Percentiles rank a stretch among this genome's conserved stretches.
phyloP scores from a whole-genome alignment of 805 yeast species.

The Candida adriatica region DNA sequence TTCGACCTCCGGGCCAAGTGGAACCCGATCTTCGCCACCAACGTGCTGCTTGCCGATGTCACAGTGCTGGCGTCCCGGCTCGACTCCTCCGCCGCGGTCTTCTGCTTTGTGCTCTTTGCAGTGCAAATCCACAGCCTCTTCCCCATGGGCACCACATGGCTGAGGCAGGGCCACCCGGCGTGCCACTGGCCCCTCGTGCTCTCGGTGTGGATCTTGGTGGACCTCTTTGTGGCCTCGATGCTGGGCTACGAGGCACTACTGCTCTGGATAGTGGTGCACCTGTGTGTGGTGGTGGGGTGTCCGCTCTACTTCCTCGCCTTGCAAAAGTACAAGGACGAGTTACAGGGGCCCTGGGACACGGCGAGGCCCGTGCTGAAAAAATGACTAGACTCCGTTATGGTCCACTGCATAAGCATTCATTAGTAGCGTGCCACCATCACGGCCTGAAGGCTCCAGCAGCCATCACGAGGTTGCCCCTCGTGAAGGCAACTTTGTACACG shows the following conservation, averaged over 20 bases:
- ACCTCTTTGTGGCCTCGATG: conserved; percentile 28
- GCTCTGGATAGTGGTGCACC: conserved; percentile 45
- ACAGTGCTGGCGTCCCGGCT: conserved; percentile 89
- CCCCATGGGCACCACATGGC: conserved; percentile 61
- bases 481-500: conserved; percentile 86
- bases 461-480: conserved; percentile 81
- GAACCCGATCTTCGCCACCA: conserved; percentile 63
- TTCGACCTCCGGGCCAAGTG: conserved; percentile 30
- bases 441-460: conserved; percentile 81
- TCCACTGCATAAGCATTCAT: conserved; percentile 1
- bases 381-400: background rate
- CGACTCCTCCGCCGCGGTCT: conserved; percentile 65
- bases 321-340: conserved; percentile 76
- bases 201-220: conserved; percentile 20
- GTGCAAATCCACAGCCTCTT: conserved; percentile 65
- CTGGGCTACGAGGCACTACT: conserved; percentile 35
- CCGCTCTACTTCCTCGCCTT: conserved; percentile 67
- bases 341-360: conserved; percentile 92
- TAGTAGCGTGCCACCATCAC: conserved; percentile 4
- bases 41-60: conserved; percentile 77
- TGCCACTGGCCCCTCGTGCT: conserved; percentile 8
- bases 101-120: conserved; percentile 72
- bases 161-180: conserved; percentile 33
- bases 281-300: conserved; percentile 44
- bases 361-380: conserved; percentile 50